Base-by-base conservation (phyloP, 129 eudicot species). In the Arctium lappa region DNA sequence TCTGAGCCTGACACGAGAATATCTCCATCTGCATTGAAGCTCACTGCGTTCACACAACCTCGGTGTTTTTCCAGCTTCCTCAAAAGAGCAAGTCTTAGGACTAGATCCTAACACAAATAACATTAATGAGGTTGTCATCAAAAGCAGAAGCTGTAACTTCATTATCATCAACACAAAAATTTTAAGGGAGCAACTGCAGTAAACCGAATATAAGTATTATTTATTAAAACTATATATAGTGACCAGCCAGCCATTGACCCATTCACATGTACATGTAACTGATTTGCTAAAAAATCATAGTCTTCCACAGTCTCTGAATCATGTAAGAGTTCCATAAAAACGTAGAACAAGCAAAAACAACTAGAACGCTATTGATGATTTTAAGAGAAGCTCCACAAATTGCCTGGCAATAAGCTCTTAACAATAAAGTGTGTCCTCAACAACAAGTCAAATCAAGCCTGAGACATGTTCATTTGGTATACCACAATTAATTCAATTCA, bases 31-130 rank as follows among this genome's bases (percentile, higher is more conserved):
- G 79, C 79, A 87, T 85, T 93, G 81, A 95, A 95, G 85, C 94
- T 84, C 66, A 95, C 85, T 5, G 97, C 87, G 85, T 95, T 95
- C 22, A 95, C 99, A 65, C 99, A 95, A 39, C 99, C 99, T 85
- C 91, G 81, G 87, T 95, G 99, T 72, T 88, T 87, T 32, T 88
- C 93, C 32, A 95, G 90, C 88, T 91, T 95, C 80, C 87, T 86
- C 73, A 72, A 62, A 71, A 95, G 81, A 75, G 85, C 97, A 63
- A 95, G 88, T 40, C 91, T 87, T 72, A 95, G 86, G 60, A 95
- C 97, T 46, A 95, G 93, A 85, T 93, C 97, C 99, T 94, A 83
- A 69, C 66, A 83, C 27, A 56, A 12, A 31, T 71, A 33, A n/a
- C 34, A 79, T 32, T 69, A 33, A 29, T 12, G 30, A 7, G 60